Evolutionary conservation across 2,329 filamentous ascomycete species (phyloP), one percentile per base, ranked within the genome.

Genomic region (Pestalotiopsis sp.): DNA sequence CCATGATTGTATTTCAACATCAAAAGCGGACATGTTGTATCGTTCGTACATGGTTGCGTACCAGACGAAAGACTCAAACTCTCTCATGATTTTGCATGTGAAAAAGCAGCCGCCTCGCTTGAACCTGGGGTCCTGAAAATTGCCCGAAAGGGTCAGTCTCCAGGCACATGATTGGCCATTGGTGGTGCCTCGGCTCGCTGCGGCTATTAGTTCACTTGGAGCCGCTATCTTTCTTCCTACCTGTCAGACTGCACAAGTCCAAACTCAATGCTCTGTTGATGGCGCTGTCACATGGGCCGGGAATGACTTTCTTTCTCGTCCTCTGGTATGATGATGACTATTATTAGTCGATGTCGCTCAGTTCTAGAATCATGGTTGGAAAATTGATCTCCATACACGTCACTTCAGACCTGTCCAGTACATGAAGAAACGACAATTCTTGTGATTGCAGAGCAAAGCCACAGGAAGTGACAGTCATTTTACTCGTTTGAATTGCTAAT

Each of bases 141-240:
- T 66, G 25, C 45, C 63, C 63, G 49, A 66, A 66, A 49, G 49
- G 38, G 63, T 66, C 49, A 36, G 25, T 25, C n/a, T 7, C n/a
- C 20, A 38, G 63, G 20, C 31, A n/a, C 36, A 12, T 38, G 14
- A 66, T 66, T 66, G 63, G 63, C 31, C 31, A 20, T 39, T 25
- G 14, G 6, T 27, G 14, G 17, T 56, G 63, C 63, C 63, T 66
- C 63, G 63, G 63, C 49, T 66, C 36, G 17, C 27, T 56, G 14
- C 63, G 63, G 63, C 17, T 56, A 57, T 36, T 45, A 13, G 27
- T 25, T 57, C 61, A 14, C 38, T n/a, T 14, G 23, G n/a, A 13
- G 57, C 14, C 27, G 56, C 20, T 58, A 23, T 23, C 20, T 58
- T 13, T 14, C 56, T 2, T n/a, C n/a, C 20, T 36, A 27, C 23